Conservation (phyloP, 2,329 filamentous ascomycete genomes). For the Cladosporium colombiae region DNA sequence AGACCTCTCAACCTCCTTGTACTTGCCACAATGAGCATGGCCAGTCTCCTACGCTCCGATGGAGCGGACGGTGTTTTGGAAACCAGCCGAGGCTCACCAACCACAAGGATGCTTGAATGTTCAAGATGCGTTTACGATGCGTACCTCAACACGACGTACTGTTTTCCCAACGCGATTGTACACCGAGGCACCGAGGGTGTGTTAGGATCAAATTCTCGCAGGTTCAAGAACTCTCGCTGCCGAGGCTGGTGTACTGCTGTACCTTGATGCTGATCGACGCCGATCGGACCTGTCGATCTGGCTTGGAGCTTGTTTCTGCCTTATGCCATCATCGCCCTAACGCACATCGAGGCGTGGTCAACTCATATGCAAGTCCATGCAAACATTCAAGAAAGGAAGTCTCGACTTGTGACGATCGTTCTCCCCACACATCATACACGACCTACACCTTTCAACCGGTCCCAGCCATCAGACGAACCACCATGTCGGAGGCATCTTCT, state of each 20-base stretch:
- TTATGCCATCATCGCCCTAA: not conserved
- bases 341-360: not conserved
- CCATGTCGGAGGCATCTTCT: not conserved
- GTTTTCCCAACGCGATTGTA: not conserved
- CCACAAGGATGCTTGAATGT: not conserved
- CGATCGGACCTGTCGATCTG: not conserved
- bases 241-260: not conserved
- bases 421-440: not conserved
- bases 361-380: not conserved
- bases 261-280: not conserved
- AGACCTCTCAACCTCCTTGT: not conserved
- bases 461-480: not conserved
- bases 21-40: not conserved
- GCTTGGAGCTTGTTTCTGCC: not conserved
- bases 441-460: not conserved
- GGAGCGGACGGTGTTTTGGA: not conserved
- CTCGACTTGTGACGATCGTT: not conserved
- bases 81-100: not conserved
- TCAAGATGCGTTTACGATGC: not conserved
- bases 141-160: not conserved
- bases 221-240: not conserved
- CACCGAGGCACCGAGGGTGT: not conserved
- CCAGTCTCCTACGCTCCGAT: not conserved
- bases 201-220: not conserved
- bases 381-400: not conserved